Evolutionary conservation across 805 yeast species (phyloP), one percentile per base, ranked within the genome.

Genomic region (Sugiyamaella valdiviana): DNA sequence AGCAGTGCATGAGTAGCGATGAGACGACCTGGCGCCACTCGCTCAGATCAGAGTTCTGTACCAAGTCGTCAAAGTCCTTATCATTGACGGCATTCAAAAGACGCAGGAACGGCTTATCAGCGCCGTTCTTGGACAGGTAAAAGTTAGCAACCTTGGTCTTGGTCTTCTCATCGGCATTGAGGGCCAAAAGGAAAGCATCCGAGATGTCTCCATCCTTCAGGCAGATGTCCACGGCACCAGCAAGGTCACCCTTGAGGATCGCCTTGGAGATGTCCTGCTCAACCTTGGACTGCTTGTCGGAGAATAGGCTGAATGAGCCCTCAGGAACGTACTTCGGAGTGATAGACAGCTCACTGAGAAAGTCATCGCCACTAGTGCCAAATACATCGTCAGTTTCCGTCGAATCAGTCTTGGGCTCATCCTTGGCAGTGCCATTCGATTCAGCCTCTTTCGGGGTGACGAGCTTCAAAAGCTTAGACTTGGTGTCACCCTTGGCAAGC

Each of bases 11-110:
- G 46, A 79, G 64, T 48, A 90, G 76, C 14, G 88, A 76, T 39
- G 77, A 71, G n/a, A 89, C 86, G 56, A 85, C 80, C 39, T 81
- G 82, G 57, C 79, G 83, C 99, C 99, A 93, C 55, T 85, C 81
- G 3, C 73, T 59, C 36, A 90, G 80, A 60, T 85, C 84, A 24
- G 85, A 84, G 61, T 90, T 82, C 41, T 76, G 74, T 24, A 89
- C 93, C 52, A 93, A 63, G 63, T 91, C 98, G 24, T 71, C 67
- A 45, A 68, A 69, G 54, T 78, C 70, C 32, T 71, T 70, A 24
- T 77, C 71, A 0, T 86, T 73, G 12, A 80, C 76, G 44, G 81
- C 77, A 67, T 81, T 82, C 48, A 95, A 71, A 14, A 88, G 72
- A 60, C 99, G 83, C 2, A 96, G 76, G 49, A 86, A 73, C 2